Evolutionary conservation across 148 eudicot genomes (phyloP).

Genomic region (Nyssa sinensis): DNA sequence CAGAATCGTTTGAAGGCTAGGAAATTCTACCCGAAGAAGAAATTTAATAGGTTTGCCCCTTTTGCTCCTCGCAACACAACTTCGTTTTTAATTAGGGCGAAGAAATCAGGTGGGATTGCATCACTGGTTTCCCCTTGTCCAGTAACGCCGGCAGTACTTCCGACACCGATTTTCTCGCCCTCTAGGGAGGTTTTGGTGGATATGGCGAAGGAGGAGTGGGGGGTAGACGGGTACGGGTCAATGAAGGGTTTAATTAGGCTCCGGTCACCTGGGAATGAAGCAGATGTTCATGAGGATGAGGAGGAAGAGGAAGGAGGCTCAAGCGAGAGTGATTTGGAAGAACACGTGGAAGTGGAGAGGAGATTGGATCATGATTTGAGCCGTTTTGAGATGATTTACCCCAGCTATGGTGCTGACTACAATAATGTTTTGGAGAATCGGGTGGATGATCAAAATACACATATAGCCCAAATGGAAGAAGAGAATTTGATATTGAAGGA

Average conservation of each 20-base stretch:
- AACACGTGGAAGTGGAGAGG: conserved; percentile 95
- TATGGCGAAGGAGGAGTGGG: conserved; percentile 99
- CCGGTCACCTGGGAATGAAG: conserved; percentile 67
- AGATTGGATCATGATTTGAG: conserved; percentile 94
- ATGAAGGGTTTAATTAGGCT: conserved; percentile 96
- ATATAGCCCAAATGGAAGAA: conserved; percentile 82
- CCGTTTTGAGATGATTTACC: conserved; percentile 90
- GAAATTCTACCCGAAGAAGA: conserved; percentile 65
- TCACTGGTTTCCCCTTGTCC: conserved; percentile 80
- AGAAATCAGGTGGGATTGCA: conserved; percentile 85
- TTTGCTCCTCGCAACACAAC: conserved; percentile 91
- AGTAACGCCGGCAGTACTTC: conserved; percentile 83
- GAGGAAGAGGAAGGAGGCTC: conserved; percentile 79
- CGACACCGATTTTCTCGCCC: conserved; percentile 86
- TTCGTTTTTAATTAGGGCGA: conserved; percentile 82
- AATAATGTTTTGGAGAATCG: conserved; percentile 71
- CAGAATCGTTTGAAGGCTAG: conserved; percentile 75
- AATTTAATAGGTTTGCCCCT: conserved; percentile 66
- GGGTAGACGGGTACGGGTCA: conserved; percentile 96
- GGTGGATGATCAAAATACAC: conserved; percentile 96
- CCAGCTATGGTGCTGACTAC: conserved; percentile 50
- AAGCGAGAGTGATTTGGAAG: conserved; percentile 96
- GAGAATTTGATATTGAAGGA: conserved; percentile 84
- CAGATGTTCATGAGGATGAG: conserved; percentile 52
- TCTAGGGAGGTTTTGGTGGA: conserved; percentile 87